Base-by-base conservation (phyloP, 129 eudicot species). In the Dittrichia graveolens region DNA sequence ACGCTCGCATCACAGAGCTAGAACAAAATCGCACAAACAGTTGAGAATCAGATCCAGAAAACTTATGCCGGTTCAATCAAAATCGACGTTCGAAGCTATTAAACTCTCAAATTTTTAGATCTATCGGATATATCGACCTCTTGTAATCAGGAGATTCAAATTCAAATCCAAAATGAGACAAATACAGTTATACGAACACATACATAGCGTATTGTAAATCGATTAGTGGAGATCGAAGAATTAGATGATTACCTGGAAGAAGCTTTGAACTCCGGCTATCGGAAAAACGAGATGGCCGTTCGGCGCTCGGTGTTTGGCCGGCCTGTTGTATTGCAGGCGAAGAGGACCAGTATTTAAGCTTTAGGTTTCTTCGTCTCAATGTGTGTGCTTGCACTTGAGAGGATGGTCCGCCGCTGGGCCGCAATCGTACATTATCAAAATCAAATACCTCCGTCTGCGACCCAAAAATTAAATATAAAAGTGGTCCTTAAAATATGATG, bases 341-440 rank as follows among this genome's bases (percentile, higher is more conserved):
- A 61, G 38, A 12, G 18, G 14, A 46, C 4, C 47, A 24, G 15
- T 74, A 63, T 74, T 49, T 74, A 74, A 74, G 71, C 71, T 74
- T 73, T 74, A 50, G 78, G 71, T 18, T 18, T 18, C 44, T 49
- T 12, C 71, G 71, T 50, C 78, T 19, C 71, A 62, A 74, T 74
- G 69, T 62, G 78, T 73, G 78, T 74, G 71, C 78, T 74, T 15
- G 39, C 62, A 19, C 14, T 38, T 37, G 2, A 53, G 50, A 8
- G 24, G 38, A 35, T 4, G 67, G 77, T 45, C 77, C 77, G 46
- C 60, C 48, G 34, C n/a, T 11, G 71, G 78, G 71, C 78, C 78
- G 40, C 40, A 64, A 43, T 64, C 69, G 14, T 4, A 7, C 0
- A 8, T 61, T 15, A 38, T 13, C 16, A 39, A 9, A 24, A 31